Conservation (phyloP, 2,329 filamentous ascomycete species). For the Colletotrichum sp. region DNA sequence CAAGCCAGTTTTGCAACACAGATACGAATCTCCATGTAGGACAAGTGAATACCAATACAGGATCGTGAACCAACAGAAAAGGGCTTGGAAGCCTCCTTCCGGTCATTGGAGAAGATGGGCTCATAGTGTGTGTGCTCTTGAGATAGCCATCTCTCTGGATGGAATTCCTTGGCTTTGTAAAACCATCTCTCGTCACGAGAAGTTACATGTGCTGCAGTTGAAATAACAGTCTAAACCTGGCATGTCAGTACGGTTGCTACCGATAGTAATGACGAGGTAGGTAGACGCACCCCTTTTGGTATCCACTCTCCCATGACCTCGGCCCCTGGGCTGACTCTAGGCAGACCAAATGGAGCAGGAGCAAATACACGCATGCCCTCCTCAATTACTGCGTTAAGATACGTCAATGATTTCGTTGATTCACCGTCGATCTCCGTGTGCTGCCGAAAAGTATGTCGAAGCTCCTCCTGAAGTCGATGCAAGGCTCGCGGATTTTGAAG, state of each 20-base stretch:
- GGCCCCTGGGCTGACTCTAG: not conserved
- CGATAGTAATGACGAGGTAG: not conserved
- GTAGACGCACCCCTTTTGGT: not conserved
- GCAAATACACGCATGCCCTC: slow-evolving; percentile 7
- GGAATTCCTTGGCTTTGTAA: not conserved
- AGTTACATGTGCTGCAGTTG: not conserved
- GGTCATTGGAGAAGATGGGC: not conserved
- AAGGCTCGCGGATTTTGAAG: not conserved
- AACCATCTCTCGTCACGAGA: slow-evolving; percentile 7
- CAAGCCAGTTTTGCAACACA: not conserved
- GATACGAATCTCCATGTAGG: not conserved
- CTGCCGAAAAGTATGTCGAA: not conserved
- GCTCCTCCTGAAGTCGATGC: not conserved
- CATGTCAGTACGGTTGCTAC: not conserved
- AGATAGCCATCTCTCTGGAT: slow-evolving; percentile 1
- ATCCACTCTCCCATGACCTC: not conserved
- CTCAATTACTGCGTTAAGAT: not conserved
- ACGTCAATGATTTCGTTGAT: not conserved
- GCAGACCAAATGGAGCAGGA: not conserved
- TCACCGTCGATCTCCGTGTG: not conserved
- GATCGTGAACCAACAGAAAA: not conserved
- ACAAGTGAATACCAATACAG: not conserved
- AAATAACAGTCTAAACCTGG: not conserved
- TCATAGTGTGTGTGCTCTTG: not conserved
- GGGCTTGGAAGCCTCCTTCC: not conserved